Conservation (phyloP, 106 monocot species). For the Dendrobium huoshanense region DNA sequence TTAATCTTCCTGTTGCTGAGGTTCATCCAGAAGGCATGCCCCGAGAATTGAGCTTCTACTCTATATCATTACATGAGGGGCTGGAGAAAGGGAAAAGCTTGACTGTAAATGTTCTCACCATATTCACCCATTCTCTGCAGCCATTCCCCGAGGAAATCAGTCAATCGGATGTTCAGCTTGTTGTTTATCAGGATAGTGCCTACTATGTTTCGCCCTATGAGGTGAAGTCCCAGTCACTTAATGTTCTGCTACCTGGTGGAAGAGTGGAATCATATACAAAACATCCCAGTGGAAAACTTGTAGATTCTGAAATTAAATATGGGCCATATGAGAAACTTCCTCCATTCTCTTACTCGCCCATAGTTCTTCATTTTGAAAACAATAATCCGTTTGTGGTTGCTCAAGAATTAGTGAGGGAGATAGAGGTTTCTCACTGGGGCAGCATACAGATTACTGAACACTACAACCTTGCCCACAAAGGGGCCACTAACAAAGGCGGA, state of each 20-base stretch:
- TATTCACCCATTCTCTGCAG: slow-evolving; percentile 57
- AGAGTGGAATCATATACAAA: slow-evolving; percentile 94
- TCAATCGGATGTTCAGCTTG: slow-evolving; percentile 84
- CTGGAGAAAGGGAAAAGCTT: slow-evolving; percentile 55
- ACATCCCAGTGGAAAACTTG: slow-evolving; percentile 59
- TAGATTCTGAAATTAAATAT: slow-evolving; percentile 75
- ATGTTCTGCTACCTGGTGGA: slow-evolving; percentile 63
- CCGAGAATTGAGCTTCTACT: slow-evolving; percentile 67
- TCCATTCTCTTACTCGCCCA: slow-evolving; percentile 54
- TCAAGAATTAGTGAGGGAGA: slow-evolving; percentile 65
- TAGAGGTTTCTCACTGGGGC: slow-evolving; percentile 98
- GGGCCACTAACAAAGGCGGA: slow-evolving; percentile 78
- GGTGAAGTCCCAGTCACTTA: slow-evolving; percentile 75
- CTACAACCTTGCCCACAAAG: slow-evolving; percentile 79
- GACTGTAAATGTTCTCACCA: slow-evolving; percentile 54
- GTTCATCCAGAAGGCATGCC: slow-evolving; percentile 49
- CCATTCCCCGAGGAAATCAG: slow-evolving; percentile 95
- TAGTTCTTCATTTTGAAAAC: slow-evolving; percentile 86
- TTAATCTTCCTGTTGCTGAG: slow-evolving; percentile 38
- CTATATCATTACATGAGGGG: slow-evolving; percentile 48
- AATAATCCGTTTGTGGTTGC: slow-evolving; percentile 81
- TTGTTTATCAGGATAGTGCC: slow-evolving; percentile 80
- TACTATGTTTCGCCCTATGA: slow-evolving; percentile 78
- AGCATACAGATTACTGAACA: slow-evolving; percentile 88
- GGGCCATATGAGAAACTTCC: slow-evolving; percentile 82